Conservation (phyloP, 176 grass and related monocot species). For the Avena atlantica region DNA sequence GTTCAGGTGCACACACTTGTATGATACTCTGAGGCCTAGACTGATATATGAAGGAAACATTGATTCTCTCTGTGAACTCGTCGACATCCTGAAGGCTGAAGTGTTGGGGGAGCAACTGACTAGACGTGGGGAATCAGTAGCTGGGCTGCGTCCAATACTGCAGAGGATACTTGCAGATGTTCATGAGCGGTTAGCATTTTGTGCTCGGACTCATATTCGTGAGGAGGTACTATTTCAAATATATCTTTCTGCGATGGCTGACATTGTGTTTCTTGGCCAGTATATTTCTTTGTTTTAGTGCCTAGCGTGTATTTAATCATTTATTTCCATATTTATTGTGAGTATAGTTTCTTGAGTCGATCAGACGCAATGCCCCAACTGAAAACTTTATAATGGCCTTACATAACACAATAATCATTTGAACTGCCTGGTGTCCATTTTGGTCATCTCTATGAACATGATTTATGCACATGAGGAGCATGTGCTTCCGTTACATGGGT, state of each 20-base stretch:
- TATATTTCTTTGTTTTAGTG: conserved; percentile 7
- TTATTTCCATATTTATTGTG: conserved; percentile 16
- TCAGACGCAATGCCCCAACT: background rate
- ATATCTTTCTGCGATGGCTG: background rate
- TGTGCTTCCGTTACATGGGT: background rate
- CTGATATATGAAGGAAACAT: conserved; percentile 96
- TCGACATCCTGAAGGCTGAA: conserved; percentile 95
- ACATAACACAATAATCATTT: conserved; percentile 6
- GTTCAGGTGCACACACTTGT: conserved; percentile 88
- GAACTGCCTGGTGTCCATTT: conserved; percentile 25
- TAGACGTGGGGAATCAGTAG: conserved; percentile 81
- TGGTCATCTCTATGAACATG: conserved; percentile 19
- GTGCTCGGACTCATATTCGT: conserved; percentile 89
- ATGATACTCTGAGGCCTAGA: conserved; percentile 92
- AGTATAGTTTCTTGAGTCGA: conserved; percentile 13
- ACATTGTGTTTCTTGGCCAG: conserved; percentile 10
- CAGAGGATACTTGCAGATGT: conserved; percentile 94
- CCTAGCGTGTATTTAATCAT: background rate
- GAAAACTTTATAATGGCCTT: conserved; percentile 20
- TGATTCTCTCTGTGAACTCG: conserved; percentile 92
- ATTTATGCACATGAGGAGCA: conserved; percentile 9
- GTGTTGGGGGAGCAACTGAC: conserved; percentile 84
- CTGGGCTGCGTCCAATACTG: conserved; percentile 74
- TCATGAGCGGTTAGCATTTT: conserved; percentile 95
- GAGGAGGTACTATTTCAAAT: conserved; percentile 71